Evolutionary conservation across 208 protist species (phyloP).

Genomic region (Strigomonas galati): DNA sequence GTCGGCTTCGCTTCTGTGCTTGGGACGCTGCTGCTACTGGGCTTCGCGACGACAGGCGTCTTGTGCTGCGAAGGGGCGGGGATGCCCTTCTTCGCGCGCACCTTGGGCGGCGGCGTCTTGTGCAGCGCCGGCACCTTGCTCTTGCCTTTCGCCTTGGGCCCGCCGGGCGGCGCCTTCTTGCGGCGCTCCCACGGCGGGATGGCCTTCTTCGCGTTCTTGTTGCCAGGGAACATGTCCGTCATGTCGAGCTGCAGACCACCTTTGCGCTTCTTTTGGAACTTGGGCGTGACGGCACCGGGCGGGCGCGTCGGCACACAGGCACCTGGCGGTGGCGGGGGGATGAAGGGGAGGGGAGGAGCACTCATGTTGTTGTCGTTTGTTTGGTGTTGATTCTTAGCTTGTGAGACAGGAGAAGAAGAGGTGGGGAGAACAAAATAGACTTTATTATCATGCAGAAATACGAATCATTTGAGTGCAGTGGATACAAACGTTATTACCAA

Average conservation of each 20-base stretch:
- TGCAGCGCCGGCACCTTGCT: background rate
- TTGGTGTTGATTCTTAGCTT: too few species aligned
- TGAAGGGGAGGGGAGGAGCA: constrained; percentile 24
- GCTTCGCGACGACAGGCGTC: background rate
- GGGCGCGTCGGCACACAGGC: constrained; percentile 27
- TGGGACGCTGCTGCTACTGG: background rate
- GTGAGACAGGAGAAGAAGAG: background rate
- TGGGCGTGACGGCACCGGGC: constrained; percentile 5
- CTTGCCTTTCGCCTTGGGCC: background rate
- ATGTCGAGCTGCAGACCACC: constrained; percentile 48
- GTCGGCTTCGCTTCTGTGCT: constrained; percentile 3
- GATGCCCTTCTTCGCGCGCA: constrained; percentile 6
- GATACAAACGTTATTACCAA: too few species aligned
- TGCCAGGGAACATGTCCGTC: constrained; percentile 29
- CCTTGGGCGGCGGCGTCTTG: constrained; percentile 10
- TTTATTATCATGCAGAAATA: too few species aligned
- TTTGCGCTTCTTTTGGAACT: constrained; percentile 17
- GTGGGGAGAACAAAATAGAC: too few species aligned
- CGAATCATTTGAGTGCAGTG: too few species aligned
- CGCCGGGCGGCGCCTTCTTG: constrained; percentile 10
- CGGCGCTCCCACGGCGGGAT: constrained; percentile 45
- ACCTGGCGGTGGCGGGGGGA: constrained; percentile 15
- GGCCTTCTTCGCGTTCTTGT: constrained; percentile 25
- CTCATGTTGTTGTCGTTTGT: too few species aligned
- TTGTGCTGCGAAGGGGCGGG: background rate